These are phyloP conservation scores for Arxiozyma heterogenica DNA, from an alignment of 1,139 yeast species.

Conservation along the genomic window DNA sequence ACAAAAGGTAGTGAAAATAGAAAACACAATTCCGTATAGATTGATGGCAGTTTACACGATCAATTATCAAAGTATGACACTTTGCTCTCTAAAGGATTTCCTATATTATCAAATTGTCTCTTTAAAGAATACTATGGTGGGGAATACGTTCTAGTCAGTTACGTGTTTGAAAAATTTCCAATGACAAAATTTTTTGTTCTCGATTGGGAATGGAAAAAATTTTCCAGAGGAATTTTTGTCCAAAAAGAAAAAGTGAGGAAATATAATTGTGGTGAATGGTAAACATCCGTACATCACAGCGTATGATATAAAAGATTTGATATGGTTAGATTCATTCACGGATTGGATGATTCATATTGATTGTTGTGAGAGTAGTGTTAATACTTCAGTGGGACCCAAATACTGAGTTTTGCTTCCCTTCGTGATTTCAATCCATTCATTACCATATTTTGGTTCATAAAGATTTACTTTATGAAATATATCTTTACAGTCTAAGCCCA, in stretches of 20 bases:
- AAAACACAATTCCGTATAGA: too few relatives aligned
- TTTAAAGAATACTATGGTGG: not conserved
- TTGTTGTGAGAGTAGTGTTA: constrained; percentile 3
- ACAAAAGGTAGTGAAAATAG: not conserved
- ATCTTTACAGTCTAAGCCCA: constrained; percentile 29
- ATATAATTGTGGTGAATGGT: not conserved
- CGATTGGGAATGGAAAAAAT: not conserved
- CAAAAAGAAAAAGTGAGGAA: not conserved
- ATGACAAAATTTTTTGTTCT: not conserved
- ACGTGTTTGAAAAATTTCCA: not conserved
- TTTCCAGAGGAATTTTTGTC: constrained; percentile 7
- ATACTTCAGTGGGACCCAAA: constrained; percentile 11
- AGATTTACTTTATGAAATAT: constrained; percentile 30
- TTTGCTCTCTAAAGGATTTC: not conserved
- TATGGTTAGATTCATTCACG: not conserved
- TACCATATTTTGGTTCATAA: constrained; percentile 52
- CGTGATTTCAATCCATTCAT: constrained; percentile 42
- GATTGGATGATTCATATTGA: not conserved
- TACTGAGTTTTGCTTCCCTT: constrained; percentile 32
- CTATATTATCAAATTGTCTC: not conserved
- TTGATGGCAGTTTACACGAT: not conserved
- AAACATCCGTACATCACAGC: constrained; percentile 6
- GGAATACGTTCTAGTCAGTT: not conserved
- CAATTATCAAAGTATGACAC: not conserved
- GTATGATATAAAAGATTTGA: not conserved